Evolutionary conservation across 2,329 filamentous ascomycete species (phyloP).

Genomic region (Pseudogymnoascus sp.): DNA sequence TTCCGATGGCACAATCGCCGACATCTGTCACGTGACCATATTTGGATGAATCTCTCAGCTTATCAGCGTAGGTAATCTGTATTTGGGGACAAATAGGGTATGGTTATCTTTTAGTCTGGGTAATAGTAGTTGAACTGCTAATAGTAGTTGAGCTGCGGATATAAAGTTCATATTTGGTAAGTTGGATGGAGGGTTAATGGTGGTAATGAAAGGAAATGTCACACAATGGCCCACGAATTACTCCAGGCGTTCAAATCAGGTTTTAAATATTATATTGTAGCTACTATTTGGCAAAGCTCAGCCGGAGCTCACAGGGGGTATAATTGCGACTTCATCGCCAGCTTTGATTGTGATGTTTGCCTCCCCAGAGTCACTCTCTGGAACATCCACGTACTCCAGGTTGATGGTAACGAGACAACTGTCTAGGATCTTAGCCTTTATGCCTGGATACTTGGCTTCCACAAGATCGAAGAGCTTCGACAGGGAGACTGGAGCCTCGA

Average conservation of each 20-base stretch:
- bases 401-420: slow-evolving; percentile 76
- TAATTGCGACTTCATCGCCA: slow-evolving; percentile 79
- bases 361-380: slow-evolving; percentile 35
- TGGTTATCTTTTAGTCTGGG: not conserved
- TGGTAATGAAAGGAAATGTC: not conserved
- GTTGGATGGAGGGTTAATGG: not conserved
- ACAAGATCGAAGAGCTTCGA: slow-evolving; percentile 57
- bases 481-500: slow-evolving; percentile 60
- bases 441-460: slow-evolving; percentile 63
- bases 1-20: not conserved
- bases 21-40: not conserved
- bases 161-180: not conserved
- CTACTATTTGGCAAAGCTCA: slow-evolving; percentile 34
- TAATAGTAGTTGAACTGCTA: not conserved
- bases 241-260: not conserved
- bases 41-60: not conserved
- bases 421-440: slow-evolving; percentile 59
- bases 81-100: not conserved
- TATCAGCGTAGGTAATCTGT: not conserved
- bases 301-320: slow-evolving; percentile 81
- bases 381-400: slow-evolving; percentile 68
- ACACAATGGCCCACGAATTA: not conserved
- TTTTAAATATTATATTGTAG: not conserved
- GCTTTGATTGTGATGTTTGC: slow-evolving; percentile 50
- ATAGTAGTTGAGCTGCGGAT: not conserved